Evolutionary conservation across 352 stramenopile species (phyloP).

Genomic region (Phytophthora chlamydospora): DNA sequence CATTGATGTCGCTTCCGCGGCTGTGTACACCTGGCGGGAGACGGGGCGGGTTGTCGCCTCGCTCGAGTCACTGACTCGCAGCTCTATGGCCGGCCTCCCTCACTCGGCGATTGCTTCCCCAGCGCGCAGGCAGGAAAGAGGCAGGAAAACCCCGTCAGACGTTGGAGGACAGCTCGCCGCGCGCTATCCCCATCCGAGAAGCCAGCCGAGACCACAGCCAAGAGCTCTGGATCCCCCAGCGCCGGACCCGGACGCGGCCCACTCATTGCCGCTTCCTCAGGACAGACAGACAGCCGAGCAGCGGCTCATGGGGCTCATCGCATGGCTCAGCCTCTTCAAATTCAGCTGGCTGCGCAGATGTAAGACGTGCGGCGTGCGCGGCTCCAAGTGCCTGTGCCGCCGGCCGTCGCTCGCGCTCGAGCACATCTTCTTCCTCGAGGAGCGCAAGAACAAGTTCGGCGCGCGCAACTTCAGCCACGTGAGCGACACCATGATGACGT

Average conservation of each 20-base stretch:
- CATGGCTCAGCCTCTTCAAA: slow-evolving; percentile 67
- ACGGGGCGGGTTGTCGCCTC: slow-evolving; percentile 20
- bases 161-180: not conserved
- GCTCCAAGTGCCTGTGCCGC: slow-evolving; percentile 71
- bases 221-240: not conserved
- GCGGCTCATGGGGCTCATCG: slow-evolving; percentile 58
- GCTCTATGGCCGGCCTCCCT: slow-evolving; percentile 29
- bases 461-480: slow-evolving; percentile 83
- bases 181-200: slow-evolving; percentile 1
- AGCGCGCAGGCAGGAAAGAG: not conserved
- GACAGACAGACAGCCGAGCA: not conserved
- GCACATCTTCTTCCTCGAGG: slow-evolving; percentile 84
- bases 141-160: slow-evolving; percentile 8
- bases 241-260: not conserved
- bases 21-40: slow-evolving; percentile 7
- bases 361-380: slow-evolving; percentile 63
- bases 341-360: slow-evolving; percentile 75
- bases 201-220: slow-evolving; percentile 20
- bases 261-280: slow-evolving; percentile 30
- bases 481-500: slow-evolving; percentile 66
- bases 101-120: slow-evolving; percentile 23
- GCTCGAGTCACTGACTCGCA: slow-evolving; percentile 17
- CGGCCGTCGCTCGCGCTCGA: slow-evolving; percentile 76
- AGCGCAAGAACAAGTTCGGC: slow-evolving; percentile 82
- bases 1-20: slow-evolving; percentile 6